A percentile compares a stretch with the other conserved stretches of the same genome.
These are phyloP conservation scores for Tetrapisispora taiwanensis DNA, from an alignment of 805 yeast genomes.

Conservation along the genomic window DNA sequence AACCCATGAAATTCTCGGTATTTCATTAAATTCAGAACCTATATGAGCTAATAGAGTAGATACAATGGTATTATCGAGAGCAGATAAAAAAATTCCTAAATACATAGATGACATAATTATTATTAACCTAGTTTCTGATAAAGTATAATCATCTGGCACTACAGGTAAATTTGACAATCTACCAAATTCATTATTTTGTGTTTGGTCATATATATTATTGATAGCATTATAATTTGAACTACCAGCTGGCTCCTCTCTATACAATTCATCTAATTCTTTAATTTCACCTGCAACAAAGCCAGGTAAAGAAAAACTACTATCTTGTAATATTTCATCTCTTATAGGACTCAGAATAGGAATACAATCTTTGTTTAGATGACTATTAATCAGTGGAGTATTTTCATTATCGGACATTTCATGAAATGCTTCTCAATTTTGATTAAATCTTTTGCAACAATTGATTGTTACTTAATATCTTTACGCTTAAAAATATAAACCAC, in stretches of 20 bases:
- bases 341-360: conserved; percentile 5
- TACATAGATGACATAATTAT: conserved; percentile 36
- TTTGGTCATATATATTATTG: too few relatives aligned
- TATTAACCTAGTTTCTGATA: conserved; percentile 13
- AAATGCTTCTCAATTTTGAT: too few relatives aligned
- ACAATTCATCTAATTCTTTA: conserved; percentile 21
- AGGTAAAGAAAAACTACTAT: conserved; percentile 26
- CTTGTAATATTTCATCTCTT: conserved; percentile 13
- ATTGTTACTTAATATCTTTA: too few relatives aligned
- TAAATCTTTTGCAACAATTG: too few relatives aligned
- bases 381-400: neutral
- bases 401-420: neutral
- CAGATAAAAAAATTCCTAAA: conserved; percentile 39
- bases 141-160: neutral
- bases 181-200: neutral
- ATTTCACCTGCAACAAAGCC: conserved; percentile 30
- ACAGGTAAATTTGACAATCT: neutral
- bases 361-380: neutral
- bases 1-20: conserved; percentile 59
- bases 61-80: conserved; percentile 59
- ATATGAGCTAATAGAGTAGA: conserved; percentile 55
- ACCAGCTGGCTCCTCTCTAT: neutral
- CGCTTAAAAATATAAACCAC: too few relatives aligned
- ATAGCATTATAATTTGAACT: too few relatives aligned
- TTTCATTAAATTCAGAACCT: conserved; percentile 57